These are phyloP conservation scores for Schrenkiella parvula DNA, from an alignment of 345 rosid genomes.

Conservation along the genomic window DNA sequence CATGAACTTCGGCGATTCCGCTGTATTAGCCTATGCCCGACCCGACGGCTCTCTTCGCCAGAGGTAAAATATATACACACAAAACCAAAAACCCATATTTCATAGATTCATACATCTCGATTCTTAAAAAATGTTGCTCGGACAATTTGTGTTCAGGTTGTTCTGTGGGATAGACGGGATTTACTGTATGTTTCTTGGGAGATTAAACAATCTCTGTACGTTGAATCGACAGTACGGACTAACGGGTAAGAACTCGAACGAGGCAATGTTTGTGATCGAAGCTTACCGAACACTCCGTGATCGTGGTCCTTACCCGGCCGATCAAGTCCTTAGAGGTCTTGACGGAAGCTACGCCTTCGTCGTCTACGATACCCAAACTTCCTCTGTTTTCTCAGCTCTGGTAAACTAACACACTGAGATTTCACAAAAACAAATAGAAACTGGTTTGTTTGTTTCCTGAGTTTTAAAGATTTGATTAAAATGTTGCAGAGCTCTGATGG, in stretches of 20 bases:
- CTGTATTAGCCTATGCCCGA: conserved; percentile 59
- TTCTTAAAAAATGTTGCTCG: neutral
- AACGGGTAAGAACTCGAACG: conserved; percentile 54
- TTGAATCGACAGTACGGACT: conserved; percentile 79
- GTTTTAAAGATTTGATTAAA: neutral
- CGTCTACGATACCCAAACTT: conserved; percentile 65
- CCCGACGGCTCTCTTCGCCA: conserved; percentile 33
- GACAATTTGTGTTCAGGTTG: conserved; percentile 39
- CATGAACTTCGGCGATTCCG: conserved; percentile 62
- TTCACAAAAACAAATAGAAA: neutral
- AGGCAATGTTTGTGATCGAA: conserved; percentile 80
- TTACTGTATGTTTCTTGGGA: conserved; percentile 70
- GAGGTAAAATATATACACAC: neutral
- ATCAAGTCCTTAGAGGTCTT: conserved; percentile 79
- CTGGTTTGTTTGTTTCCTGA: neutral
- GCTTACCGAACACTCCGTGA: conserved; percentile 85
- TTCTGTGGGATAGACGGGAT: conserved; percentile 82
- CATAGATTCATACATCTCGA: neutral
- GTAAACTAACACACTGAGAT: conserved; percentile 20
- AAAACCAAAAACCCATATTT: conserved; percentile 36
- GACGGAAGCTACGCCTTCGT: conserved; percentile 90
- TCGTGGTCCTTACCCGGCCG: conserved; percentile 94
- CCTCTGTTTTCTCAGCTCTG: conserved; percentile 80
- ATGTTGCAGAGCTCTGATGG: conserved; percentile 67
- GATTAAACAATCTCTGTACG: conserved; percentile 57